Evolutionary conservation across 108 stramenopile species (phyloP).

Genomic region (Cyclostephanos invisitatus): DNA sequence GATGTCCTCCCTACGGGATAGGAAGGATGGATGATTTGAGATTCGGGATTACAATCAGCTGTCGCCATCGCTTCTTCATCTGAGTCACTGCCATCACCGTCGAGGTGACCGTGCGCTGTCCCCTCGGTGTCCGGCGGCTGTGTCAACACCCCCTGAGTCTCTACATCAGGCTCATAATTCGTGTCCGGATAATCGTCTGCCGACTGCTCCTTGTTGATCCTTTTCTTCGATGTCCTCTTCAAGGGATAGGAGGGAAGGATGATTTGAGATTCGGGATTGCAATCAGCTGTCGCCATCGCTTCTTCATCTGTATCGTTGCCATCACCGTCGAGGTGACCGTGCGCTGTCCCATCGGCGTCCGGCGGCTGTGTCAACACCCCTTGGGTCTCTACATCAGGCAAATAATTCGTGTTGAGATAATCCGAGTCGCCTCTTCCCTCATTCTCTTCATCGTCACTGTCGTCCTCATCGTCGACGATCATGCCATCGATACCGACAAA

Average conservation of each 20-base stretch:
- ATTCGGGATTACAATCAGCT: background rate
- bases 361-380: background rate
- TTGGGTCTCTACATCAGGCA: background rate
- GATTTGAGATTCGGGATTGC: background rate
- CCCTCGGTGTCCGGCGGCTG: background rate
- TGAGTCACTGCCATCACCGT: background rate
- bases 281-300: background rate
- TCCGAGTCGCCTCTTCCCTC: background rate
- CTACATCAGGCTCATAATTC: background rate
- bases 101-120: background rate
- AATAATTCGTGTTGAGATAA: background rate
- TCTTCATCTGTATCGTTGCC: background rate
- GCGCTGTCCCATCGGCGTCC: background rate
- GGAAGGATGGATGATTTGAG: background rate
- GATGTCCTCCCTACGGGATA: background rate
- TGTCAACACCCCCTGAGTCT: background rate
- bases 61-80: background rate
- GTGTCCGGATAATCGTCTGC: background rate
- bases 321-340: background rate
- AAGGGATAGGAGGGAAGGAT: background rate
- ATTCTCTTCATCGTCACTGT: background rate
- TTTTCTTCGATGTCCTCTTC: background rate
- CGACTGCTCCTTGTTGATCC: background rate
- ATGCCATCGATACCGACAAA: conserved; percentile 8
- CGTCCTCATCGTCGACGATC: background rate